phyloP scores from a whole-genome alignment of 2,329 filamentous ascomycete species.

The Beauveria varroae region DNA sequence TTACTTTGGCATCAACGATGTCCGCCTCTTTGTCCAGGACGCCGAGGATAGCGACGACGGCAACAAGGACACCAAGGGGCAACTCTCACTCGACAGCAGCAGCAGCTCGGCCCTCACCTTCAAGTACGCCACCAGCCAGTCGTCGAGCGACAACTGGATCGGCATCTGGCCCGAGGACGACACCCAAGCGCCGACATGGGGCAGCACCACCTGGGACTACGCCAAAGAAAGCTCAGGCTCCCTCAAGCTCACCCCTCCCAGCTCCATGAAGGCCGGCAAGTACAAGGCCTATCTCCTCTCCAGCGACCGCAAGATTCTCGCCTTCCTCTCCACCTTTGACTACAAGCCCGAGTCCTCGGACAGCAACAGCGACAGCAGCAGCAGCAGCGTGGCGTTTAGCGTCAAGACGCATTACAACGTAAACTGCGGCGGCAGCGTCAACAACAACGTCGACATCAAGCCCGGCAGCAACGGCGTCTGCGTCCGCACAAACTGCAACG shows the following conservation, averaged over 20 bases:
- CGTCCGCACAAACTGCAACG: not conserved
- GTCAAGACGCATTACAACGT: not conserved
- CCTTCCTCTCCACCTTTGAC: not conserved
- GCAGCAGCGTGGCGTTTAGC: not conserved
- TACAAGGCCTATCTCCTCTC: not conserved
- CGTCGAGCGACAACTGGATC: not conserved
- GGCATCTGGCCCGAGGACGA: not conserved
- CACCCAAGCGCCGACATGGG: not conserved
- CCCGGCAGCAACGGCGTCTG: conserved; percentile 1
- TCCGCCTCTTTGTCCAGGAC: not conserved
- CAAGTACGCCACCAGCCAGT: not conserved
- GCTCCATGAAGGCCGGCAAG: not conserved
- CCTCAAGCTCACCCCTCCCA: not conserved
- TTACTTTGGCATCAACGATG: conserved; percentile 1
- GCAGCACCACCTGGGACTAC: not conserved
- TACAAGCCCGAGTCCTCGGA: not conserved
- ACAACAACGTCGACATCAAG: not conserved
- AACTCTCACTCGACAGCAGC: not conserved
- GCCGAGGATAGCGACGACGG: too few relatives aligned
- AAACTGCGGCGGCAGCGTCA: not conserved
- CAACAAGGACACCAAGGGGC: too few relatives aligned
- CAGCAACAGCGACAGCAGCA: too few relatives aligned
- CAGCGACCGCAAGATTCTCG: not conserved
- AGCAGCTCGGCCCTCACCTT: not conserved
- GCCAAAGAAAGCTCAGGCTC: not conserved